These are phyloP conservation scores for Rhodotorula sphaerocarpa DNA, from an alignment of 768 basidiomycete species.

Conservation along the genomic window DNA sequence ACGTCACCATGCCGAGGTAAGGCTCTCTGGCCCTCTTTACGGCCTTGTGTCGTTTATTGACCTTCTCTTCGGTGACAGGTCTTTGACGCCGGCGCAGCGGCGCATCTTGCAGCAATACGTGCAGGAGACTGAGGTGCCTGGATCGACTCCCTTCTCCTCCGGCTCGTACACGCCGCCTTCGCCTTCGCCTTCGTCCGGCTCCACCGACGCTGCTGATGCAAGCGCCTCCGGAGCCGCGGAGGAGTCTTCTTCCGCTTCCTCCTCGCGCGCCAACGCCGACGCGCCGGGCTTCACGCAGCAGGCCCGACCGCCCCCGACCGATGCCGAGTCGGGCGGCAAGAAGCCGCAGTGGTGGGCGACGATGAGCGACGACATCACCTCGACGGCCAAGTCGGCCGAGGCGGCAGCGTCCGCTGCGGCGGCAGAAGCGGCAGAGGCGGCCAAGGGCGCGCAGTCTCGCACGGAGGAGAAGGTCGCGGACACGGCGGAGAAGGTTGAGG, in stretches of 20 bases:
- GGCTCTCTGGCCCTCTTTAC: constrained; percentile 35
- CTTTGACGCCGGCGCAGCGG: constrained; percentile 71
- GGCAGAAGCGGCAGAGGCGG: not conserved
- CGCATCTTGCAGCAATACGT: constrained; percentile 82
- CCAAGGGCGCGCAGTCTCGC: not conserved
- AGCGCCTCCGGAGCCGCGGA: too few species aligned
- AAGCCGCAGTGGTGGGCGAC: constrained; percentile 29
- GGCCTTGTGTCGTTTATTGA: not conserved
- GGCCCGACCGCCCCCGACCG: constrained; percentile 23
- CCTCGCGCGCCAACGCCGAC: not conserved
- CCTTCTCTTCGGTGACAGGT: constrained; percentile 48
- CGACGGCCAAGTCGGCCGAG: constrained; percentile 2
- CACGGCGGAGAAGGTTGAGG: not conserved
- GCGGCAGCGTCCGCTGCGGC: constrained; percentile 1
- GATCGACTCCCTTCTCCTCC: constrained; percentile 8
- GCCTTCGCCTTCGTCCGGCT: not conserved
- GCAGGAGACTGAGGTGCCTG: constrained; percentile 52
- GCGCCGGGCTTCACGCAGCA: constrained; percentile 26
- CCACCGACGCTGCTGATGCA: too few species aligned
- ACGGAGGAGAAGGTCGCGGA: not conserved
- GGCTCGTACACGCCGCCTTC: not conserved
- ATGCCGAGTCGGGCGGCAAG: not conserved
- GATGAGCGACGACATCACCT: constrained; percentile 26
- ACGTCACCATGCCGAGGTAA: constrained; percentile 80
- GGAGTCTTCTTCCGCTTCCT: not conserved